These are phyloP conservation scores for Fomitopsis palustris DNA, from an alignment of 1,284 basidiomycete genomes.

Conservation along the genomic window DNA sequence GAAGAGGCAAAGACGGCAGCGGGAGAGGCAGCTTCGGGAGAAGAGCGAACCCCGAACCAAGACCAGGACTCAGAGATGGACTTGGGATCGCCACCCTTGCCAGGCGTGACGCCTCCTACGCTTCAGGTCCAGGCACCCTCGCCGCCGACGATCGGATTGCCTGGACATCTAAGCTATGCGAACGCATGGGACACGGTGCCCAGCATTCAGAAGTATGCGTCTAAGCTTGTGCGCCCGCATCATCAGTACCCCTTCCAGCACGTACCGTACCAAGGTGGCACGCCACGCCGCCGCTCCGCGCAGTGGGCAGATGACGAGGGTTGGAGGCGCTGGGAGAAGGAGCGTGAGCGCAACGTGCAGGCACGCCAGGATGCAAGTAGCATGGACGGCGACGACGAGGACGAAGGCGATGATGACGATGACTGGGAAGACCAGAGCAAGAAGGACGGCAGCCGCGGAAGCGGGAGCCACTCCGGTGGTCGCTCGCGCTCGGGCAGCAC, in stretches of 20 bases:
- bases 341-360: conserved; percentile 44
- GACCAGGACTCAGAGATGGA: neutral
- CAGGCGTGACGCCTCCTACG: neutral
- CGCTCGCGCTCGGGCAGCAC: conserved; percentile 31
- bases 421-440: conserved; percentile 62
- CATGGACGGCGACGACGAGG: conserved; percentile 80
- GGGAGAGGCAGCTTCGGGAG: neutral
- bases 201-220: conserved; percentile 74
- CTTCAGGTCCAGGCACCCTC: conserved; percentile 19
- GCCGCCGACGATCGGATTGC: conserved; percentile 38
- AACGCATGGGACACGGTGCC: conserved; percentile 86
- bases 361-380: conserved; percentile 62
- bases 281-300: neutral
- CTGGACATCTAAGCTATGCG: conserved; percentile 55
- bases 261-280: conserved; percentile 19
- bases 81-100: neutral
- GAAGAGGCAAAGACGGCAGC: conserved; percentile 6
- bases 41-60: neutral
- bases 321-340: conserved; percentile 36
- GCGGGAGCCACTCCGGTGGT: conserved; percentile 20
- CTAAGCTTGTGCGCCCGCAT: conserved; percentile 54
- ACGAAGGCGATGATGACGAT: conserved; percentile 58
- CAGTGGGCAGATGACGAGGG: conserved; percentile 31
- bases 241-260: conserved; percentile 34
- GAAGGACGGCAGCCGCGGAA: conserved; percentile 32